Evolutionary conservation across 2,329 filamentous ascomycete species (phyloP).

Genomic region (Ophiognomonia clavigignenti-juglandacearum): DNA sequence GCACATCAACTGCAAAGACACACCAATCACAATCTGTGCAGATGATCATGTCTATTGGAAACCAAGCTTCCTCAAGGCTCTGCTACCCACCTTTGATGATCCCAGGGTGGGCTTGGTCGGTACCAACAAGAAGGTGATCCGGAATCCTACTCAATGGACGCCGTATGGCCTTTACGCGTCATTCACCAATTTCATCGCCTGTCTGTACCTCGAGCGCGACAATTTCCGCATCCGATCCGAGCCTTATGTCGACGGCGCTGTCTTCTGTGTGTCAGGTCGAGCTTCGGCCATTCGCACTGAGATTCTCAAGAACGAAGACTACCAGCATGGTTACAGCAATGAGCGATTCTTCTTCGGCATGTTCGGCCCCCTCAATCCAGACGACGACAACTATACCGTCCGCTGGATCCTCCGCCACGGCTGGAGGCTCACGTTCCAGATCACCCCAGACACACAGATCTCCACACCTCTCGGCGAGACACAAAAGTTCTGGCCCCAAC

Average conservation of each 20-base stretch:
- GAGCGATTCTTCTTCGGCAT: conserved; percentile 45
- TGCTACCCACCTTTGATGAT: conserved; percentile 42
- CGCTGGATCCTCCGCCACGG: conserved; percentile 44
- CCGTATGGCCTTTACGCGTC: conserved; percentile 24
- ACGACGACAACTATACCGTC: conserved; percentile 61
- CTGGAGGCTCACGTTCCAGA: conserved; percentile 53
- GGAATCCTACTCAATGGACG: conserved; percentile 26
- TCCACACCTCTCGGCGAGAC: conserved; percentile 48
- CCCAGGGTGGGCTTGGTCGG: conserved; percentile 47
- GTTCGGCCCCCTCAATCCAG: conserved; percentile 42
- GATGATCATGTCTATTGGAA: conserved; percentile 53
- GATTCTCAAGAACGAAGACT: conserved; percentile 40
- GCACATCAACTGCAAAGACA: conserved; percentile 28
- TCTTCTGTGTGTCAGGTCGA: conserved; percentile 53
- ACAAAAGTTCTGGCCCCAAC: conserved; percentile 47
- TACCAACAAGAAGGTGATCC: conserved; percentile 49
- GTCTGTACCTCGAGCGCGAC: conserved; percentile 55
- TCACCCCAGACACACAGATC: conserved; percentile 40
- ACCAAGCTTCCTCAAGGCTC: conserved; percentile 31
- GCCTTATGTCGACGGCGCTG: conserved; percentile 52
- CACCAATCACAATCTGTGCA: conserved; percentile 38
- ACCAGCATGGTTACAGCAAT: conserved; percentile 38
- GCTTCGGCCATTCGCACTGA: conserved; percentile 46
- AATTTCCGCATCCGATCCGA: conserved; percentile 57
- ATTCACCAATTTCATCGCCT: conserved; percentile 51